These are phyloP conservation scores for Prunus padus DNA, from an alignment of 306 rosid species.

Conservation along the genomic window DNA sequence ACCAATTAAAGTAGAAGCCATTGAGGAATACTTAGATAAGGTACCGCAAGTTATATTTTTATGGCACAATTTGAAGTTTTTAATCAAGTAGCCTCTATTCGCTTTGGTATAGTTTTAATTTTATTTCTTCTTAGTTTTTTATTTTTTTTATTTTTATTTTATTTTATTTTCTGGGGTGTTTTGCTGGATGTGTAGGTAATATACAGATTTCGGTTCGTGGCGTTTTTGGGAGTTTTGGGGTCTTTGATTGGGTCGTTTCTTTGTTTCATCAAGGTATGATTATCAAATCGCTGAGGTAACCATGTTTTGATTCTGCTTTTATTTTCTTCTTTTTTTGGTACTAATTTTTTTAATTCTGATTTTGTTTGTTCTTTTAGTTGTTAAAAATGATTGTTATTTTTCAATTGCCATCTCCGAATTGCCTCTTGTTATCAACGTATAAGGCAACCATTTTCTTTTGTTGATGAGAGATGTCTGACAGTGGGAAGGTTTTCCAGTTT, in stretches of 20 bases:
- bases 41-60: background rate
- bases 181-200: conserved; percentile 45
- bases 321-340: too few species aligned
- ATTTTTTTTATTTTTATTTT: too few species aligned
- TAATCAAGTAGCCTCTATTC: background rate
- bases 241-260: conserved; percentile 73
- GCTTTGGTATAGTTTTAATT: background rate
- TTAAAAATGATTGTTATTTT: background rate
- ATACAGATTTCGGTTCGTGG: conserved; percentile 71
- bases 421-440: background rate
- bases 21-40: conserved; percentile 57
- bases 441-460: background rate
- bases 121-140: background rate
- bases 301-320: background rate
- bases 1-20: conserved; percentile 21
- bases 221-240: conserved; percentile 83
- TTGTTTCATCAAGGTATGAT: conserved; percentile 77
- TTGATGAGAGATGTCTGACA: background rate
- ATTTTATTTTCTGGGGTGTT: too few species aligned
- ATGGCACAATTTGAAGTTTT: background rate
- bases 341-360: background rate
- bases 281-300: background rate
- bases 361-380: background rate
- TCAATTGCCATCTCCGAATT: background rate
- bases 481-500: background rate